These are phyloP conservation scores for Nemania sp. DNA, from an alignment of 2,329 filamentous ascomycete species.

Conservation along the genomic window DNA sequence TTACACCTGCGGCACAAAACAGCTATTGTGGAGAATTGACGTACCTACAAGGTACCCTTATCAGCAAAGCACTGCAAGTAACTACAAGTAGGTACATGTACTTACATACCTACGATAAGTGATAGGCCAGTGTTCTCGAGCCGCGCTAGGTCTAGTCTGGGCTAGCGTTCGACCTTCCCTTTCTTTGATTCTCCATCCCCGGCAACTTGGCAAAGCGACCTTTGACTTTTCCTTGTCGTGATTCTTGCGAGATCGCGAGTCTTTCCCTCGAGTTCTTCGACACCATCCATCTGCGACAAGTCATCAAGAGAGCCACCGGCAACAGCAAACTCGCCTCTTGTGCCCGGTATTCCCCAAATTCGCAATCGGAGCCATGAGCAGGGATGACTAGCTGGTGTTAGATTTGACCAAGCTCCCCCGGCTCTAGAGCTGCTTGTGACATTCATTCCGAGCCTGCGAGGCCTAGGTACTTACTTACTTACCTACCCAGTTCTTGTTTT, in stretches of 20 bases:
- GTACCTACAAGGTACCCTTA: too few relatives aligned
- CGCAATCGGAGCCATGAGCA: conserved; percentile 24
- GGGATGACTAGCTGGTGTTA: conserved; percentile 26
- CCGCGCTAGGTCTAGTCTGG: conserved; percentile 16
- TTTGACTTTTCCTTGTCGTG: conserved; percentile 34
- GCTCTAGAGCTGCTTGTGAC: conserved; percentile 37
- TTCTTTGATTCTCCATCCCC: conserved; percentile 23
- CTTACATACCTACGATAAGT: neutral
- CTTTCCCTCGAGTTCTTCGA: conserved; percentile 16
- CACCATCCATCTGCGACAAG: conserved; percentile 8
- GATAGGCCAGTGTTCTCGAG: conserved; percentile 2
- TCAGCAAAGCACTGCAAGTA: too few relatives aligned
- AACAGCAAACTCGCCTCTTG: conserved; percentile 1
- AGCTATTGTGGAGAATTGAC: too few relatives aligned
- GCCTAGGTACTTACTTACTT: too few relatives aligned
- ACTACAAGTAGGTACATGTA: neutral
- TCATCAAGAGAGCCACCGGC: neutral
- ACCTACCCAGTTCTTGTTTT: conserved; percentile 1
- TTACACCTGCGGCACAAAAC: too few relatives aligned
- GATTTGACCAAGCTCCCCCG: conserved; percentile 34
- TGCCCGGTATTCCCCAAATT: neutral
- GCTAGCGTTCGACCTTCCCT: conserved; percentile 28
- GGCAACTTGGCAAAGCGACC: conserved; percentile 17
- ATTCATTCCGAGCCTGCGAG: neutral
- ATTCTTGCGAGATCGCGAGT: conserved; percentile 23